Conservation (phyloP, 192 early-diverging fungal genomes). For the Mortierella antarctica region DNA sequence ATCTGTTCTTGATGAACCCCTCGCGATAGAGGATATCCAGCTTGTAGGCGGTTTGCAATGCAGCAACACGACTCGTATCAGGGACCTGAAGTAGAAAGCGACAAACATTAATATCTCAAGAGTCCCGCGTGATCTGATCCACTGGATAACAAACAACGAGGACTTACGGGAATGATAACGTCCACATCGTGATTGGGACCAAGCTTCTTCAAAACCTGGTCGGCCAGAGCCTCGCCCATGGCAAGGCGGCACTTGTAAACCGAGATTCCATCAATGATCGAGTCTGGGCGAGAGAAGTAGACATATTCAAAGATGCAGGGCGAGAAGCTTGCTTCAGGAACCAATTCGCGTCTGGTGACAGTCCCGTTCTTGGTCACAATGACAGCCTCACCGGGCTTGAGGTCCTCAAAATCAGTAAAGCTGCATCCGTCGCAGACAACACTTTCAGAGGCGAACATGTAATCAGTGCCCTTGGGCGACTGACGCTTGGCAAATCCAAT, state of each 20-base stretch:
- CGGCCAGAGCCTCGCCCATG: slow-evolving; percentile 97
- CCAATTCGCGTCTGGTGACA: slow-evolving; percentile 74
- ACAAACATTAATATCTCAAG: not conserved
- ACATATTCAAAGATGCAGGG: slow-evolving; percentile 99
- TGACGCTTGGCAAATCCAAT: slow-evolving; percentile 91
- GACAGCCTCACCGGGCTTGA: slow-evolving; percentile 93
- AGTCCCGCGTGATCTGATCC: not conserved
- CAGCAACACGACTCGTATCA: slow-evolving; percentile 95
- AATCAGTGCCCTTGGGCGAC: slow-evolving; percentile 81
- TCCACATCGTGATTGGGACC: slow-evolving; percentile 90
- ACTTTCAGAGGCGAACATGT: slow-evolving; percentile 99
- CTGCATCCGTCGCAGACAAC: slow-evolving; percentile 92
- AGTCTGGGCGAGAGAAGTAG: slow-evolving; percentile 99
- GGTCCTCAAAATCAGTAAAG: slow-evolving; percentile 91
- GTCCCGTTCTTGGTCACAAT: slow-evolving; percentile 85
- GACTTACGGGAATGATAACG: slow-evolving; percentile 95
- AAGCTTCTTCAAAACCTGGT: slow-evolving; percentile 79
- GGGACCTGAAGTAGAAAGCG: slow-evolving; percentile 70
- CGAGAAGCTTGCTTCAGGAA: slow-evolving; percentile 65
- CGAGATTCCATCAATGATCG: slow-evolving; percentile 97
- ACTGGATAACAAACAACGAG: not conserved
- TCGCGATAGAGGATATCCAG: slow-evolving; percentile 94
- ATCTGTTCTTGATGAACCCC: slow-evolving; percentile 99
- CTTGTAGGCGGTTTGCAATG: slow-evolving; percentile 91
- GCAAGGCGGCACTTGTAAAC: slow-evolving; percentile 97